Percentiles rank a stretch among this genome's conserved stretches.
Conservation (phyloP, 2,329 filamentous ascomycete genomes). For the Alternaria brassicicola region DNA sequence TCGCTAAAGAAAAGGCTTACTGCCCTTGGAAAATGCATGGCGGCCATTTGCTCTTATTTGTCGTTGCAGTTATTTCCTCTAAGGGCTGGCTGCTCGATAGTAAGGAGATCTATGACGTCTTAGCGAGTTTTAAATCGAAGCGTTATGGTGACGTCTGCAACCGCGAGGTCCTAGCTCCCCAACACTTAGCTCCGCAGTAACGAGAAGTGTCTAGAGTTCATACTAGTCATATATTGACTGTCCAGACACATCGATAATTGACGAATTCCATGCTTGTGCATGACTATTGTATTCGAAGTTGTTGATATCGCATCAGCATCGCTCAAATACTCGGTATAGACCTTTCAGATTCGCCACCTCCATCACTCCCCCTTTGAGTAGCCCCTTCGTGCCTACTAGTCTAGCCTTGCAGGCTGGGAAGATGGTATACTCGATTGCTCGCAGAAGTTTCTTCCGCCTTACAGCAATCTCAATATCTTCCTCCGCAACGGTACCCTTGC, state of each 20-base stretch:
- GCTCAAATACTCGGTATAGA: constrained; percentile 91
- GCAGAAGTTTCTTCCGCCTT: constrained; percentile 71
- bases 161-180: neutral
- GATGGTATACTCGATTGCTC: constrained; percentile 80
- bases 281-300: neutral
- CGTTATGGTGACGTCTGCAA: constrained; percentile 11
- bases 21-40: constrained; percentile 7
- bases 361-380: constrained; percentile 74
- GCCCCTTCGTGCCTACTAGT: constrained; percentile 77
- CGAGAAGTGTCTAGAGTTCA: neutral
- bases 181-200: neutral
- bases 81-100: neutral
- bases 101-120: constrained; percentile 15
- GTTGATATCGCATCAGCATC: constrained; percentile 64
- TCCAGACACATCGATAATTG: neutral
- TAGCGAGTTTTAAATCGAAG: constrained; percentile 2
- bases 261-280: neutral
- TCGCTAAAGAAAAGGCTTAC: constrained; percentile 7
- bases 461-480: constrained; percentile 51
- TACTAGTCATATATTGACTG: neutral
- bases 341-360: constrained; percentile 93
- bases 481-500: constrained; percentile 25
- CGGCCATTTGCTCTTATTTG: constrained; percentile 9
- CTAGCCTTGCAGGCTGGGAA: constrained; percentile 88
- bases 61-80: neutral